These are phyloP conservation scores for Oxytropis ochrocephala DNA, from an alignment of 306 rosid species.

Conservation along the genomic window DNA sequence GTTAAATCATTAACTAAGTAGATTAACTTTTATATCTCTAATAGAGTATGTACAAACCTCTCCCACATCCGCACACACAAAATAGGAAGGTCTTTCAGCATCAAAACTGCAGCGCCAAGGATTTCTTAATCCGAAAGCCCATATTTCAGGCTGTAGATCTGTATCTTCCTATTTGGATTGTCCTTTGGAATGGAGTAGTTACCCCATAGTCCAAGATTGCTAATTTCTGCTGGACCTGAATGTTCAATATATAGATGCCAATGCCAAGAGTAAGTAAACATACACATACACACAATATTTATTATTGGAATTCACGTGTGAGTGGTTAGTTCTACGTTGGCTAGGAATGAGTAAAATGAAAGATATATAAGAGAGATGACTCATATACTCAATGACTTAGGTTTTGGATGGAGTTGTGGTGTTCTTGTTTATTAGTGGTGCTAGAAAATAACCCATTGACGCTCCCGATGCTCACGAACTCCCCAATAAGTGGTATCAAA, in stretches of 20 bases:
- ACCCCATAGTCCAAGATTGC: conserved; percentile 71
- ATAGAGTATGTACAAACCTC: conserved; percentile 35
- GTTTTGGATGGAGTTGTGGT: too few species aligned
- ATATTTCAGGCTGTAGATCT: conserved; percentile 64
- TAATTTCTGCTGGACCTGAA: conserved; percentile 55
- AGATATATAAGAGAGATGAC: too few species aligned
- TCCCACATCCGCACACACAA: conserved; percentile 77
- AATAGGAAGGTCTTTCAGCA: conserved; percentile 70
- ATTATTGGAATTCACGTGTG: too few species aligned
- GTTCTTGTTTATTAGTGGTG: too few species aligned
- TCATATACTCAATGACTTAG: too few species aligned
- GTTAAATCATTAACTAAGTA: too few species aligned
- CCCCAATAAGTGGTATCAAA: too few species aligned
- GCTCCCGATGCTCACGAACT: too few species aligned
- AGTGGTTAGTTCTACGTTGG: too few species aligned
- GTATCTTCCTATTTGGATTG: conserved; percentile 64
- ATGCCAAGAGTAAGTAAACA: not conserved
- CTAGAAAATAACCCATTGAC: too few species aligned
- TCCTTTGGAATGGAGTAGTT: conserved; percentile 78
- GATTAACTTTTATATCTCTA: too few species aligned
- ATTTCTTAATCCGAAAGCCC: conserved; percentile 83
- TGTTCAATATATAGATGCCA: conserved; percentile 3
- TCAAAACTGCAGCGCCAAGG: conserved; percentile 99
- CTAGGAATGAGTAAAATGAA: too few species aligned
- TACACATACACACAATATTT: not conserved